phyloP scores from a whole-genome alignment of 225 moss, liverwort and hornwort species.

The Anthoceros angustus region DNA sequence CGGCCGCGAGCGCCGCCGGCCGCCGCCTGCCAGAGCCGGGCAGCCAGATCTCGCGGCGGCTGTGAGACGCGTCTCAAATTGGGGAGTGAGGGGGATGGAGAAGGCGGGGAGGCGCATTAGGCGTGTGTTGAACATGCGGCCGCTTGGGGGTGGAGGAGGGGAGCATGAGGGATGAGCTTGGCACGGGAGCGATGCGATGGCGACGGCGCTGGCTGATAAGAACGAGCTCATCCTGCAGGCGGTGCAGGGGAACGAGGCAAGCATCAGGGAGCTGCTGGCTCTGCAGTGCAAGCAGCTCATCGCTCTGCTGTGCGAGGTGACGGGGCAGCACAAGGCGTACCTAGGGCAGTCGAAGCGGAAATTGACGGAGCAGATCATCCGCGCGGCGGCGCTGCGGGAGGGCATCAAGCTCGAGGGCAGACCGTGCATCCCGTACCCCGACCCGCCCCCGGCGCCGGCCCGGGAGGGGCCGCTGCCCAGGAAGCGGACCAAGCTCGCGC shows the following conservation, averaged over 20 bases:
- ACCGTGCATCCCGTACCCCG: slow-evolving; percentile 1
- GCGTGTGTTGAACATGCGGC: too few relatives aligned
- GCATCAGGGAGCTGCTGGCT: background rate
- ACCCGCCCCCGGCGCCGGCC: background rate
- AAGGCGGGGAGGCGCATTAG: too few relatives aligned
- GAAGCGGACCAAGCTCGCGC: too few relatives aligned
- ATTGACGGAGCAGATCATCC: slow-evolving; percentile 4
- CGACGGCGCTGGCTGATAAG: background rate
- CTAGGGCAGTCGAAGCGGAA: slow-evolving; percentile 6
- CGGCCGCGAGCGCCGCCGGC: too few relatives aligned
- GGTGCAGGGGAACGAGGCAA: background rate
- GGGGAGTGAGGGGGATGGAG: too few relatives aligned
- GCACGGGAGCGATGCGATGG: background rate
- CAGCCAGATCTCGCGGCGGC: too few relatives aligned
- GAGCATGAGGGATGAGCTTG: too few relatives aligned
- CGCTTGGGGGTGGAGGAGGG: too few relatives aligned
- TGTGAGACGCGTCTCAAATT: too few relatives aligned
- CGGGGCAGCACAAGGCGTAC: background rate
- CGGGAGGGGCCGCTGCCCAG: background rate
- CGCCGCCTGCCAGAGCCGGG: too few relatives aligned
- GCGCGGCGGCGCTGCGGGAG: too few relatives aligned
- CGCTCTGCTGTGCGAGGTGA: slow-evolving; percentile 5
- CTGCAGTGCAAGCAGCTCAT: slow-evolving; percentile 7
- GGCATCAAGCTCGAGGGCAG: background rate
- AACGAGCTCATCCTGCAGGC: background rate